phyloP scores from a whole-genome alignment of 176 grass and related monocot species.

The Aegilops tauschii region DNA sequence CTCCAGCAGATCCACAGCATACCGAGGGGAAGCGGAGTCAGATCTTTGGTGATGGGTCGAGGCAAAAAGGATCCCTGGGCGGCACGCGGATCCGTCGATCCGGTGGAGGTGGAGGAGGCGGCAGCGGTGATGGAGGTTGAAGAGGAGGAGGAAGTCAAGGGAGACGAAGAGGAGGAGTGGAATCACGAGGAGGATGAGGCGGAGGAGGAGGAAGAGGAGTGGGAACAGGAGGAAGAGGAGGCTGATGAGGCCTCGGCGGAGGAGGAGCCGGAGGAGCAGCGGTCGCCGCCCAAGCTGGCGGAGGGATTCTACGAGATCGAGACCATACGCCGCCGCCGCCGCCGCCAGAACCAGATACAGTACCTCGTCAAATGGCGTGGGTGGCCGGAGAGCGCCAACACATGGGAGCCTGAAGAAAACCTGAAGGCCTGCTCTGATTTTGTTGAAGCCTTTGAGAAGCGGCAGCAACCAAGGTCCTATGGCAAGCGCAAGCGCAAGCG shows the following conservation, averaged over 20 bases:
- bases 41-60: constrained; percentile 19
- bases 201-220: background rate
- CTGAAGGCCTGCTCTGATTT: constrained; percentile 63
- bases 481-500: constrained; percentile 67
- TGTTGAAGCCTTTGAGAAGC: constrained; percentile 63
- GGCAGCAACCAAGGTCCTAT: constrained; percentile 39
- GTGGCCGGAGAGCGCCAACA: constrained; percentile 80
- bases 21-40: background rate
- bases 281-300: constrained; percentile 53
- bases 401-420: constrained; percentile 83
- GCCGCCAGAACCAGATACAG: constrained; percentile 59
- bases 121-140: constrained; percentile 19
- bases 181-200: background rate
- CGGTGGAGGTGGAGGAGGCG: background rate
- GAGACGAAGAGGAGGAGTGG: constrained; percentile 7
- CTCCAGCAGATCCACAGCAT: constrained; percentile 21
- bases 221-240: constrained; percentile 16
- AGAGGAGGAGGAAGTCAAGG: background rate
- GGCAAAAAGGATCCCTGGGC: constrained; percentile 18
- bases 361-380: constrained; percentile 95
- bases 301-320: constrained; percentile 88
- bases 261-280: background rate
- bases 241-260: background rate
- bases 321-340: constrained; percentile 68
- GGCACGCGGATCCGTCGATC: background rate